Evolutionary conservation across 164 flowering plant species (phyloP).

Genomic region (Annona cherimola): DNA sequence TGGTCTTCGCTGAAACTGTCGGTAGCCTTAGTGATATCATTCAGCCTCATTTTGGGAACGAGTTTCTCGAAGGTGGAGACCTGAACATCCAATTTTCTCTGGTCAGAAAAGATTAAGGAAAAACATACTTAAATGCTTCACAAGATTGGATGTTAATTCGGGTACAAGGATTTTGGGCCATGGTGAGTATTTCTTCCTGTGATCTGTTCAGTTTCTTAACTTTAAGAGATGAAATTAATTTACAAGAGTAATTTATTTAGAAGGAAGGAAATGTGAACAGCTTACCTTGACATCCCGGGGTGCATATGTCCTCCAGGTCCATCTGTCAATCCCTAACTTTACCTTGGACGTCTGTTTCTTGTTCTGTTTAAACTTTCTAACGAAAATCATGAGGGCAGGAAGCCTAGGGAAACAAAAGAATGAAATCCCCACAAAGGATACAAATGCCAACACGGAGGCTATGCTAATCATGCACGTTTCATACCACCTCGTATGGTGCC

Average conservation of each 20-base stretch:
- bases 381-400: constrained; percentile 27
- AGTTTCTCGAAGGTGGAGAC: constrained; percentile 28
- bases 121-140: not conserved
- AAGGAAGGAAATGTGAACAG: not conserved
- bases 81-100: constrained; percentile 29
- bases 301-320: constrained; percentile 69
- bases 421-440: constrained; percentile 27
- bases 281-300: constrained; percentile 55
- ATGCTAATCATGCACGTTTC: constrained; percentile 35
- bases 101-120: not conserved
- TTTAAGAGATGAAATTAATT: not conserved
- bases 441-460: constrained; percentile 44
- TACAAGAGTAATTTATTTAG: not conserved
- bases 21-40: constrained; percentile 21
- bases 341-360: constrained; percentile 19
- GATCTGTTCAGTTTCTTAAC: too few relatives aligned
- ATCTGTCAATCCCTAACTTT: constrained; percentile 61
- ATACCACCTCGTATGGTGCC: constrained; percentile 10
- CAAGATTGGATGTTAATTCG: not conserved
- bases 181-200: too few relatives aligned
- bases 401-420: constrained; percentile 7
- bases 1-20: constrained; percentile 17
- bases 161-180: too few relatives aligned
- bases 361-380: constrained; percentile 30
- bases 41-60: constrained; percentile 14